Evolutionary conservation across 1,284 basidiomycete species (phyloP).

Genomic region (Cystobasidium pallidum): DNA sequence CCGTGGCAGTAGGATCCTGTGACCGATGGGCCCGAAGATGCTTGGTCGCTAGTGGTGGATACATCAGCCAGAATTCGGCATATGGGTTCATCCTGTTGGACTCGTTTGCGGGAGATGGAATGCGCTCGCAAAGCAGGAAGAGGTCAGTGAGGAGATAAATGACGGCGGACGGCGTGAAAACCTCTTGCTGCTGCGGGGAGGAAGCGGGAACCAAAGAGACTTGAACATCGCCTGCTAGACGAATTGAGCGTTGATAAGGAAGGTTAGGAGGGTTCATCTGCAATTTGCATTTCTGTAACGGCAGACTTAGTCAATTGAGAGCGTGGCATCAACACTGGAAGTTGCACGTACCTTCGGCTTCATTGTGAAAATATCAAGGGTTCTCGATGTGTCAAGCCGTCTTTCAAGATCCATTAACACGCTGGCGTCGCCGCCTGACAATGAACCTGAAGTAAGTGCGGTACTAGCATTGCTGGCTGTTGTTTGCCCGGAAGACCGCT

Average conservation of each 20-base stretch:
- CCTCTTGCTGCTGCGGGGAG: constrained; percentile 65
- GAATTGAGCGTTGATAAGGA: constrained; percentile 77
- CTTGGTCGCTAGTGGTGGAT: constrained; percentile 94
- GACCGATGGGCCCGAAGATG: constrained; percentile 63
- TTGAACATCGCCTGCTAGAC: constrained; percentile 72
- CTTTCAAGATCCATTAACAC: constrained; percentile 69
- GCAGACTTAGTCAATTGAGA: not conserved
- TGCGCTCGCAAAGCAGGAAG: constrained; percentile 82
- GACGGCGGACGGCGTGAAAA: constrained; percentile 76
- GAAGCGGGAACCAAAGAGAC: constrained; percentile 78
- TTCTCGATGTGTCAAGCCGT: constrained; percentile 74
- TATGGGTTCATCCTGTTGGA: constrained; percentile 59
- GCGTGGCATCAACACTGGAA: not conserved
- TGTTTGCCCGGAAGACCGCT: constrained; percentile 39
- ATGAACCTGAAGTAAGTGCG: constrained; percentile 8
- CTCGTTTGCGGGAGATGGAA: constrained; percentile 62
- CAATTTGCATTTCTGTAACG: constrained; percentile 75
- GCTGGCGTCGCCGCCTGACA: constrained; percentile 5
- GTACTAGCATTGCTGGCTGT: constrained; percentile 40
- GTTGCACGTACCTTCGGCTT: constrained; percentile 73
- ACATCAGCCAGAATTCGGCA: constrained; percentile 88
- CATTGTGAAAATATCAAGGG: constrained; percentile 96
- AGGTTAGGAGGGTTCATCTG: constrained; percentile 84
- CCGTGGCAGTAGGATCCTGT: constrained; percentile 57
- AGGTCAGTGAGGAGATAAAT: constrained; percentile 90